Percentiles rank a stretch among this genome's conserved stretches.
phyloP scores from a whole-genome alignment of 1,284 basidiomycete species.

The Naganishia albida region DNA sequence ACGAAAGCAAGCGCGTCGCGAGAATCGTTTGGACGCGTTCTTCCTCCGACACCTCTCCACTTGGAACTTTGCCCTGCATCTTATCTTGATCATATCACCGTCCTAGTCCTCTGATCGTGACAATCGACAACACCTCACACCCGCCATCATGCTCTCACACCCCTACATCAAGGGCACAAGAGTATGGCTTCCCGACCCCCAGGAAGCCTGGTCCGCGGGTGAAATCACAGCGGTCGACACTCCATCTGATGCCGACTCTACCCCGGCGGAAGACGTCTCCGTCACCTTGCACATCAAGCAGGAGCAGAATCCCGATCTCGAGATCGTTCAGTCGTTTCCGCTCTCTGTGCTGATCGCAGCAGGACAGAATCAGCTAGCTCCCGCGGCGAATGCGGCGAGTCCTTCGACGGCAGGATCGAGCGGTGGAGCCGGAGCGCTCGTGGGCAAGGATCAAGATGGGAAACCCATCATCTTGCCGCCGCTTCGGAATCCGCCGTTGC shows the following conservation, averaged over 20 bases:
- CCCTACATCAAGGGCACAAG: conserved; percentile 52
- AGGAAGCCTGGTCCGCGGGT: conserved; percentile 52
- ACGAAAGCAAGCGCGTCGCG: conserved; percentile 4
- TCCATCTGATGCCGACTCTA: conserved; percentile 36
- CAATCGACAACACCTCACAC: not conserved
- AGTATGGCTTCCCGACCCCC: conserved; percentile 53
- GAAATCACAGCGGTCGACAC: conserved; percentile 47
- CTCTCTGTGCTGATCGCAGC: conserved; percentile 43
- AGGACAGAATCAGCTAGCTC: conserved; percentile 33
- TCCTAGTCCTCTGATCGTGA: not conserved
- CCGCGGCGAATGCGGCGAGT: conserved; percentile 7
- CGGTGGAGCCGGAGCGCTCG: conserved; percentile 1
- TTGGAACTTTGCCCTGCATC: not conserved
- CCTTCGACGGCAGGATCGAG: not conserved
- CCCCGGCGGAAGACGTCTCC: conserved; percentile 34
- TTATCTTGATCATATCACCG: not conserved
- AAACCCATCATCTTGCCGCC: conserved; percentile 66
- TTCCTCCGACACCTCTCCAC: not conserved
- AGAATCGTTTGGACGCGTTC: not conserved
- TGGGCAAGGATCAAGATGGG: conserved; percentile 32
- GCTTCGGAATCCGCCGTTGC: conserved; percentile 89
- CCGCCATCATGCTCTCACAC: conserved; percentile 40
- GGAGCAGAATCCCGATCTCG: conserved; percentile 39
- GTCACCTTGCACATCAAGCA: conserved; percentile 45
- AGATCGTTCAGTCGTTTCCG: conserved; percentile 46